Conservation (phyloP, 2,329 filamentous ascomycete species). For the Dothideomycetes sp. region DNA sequence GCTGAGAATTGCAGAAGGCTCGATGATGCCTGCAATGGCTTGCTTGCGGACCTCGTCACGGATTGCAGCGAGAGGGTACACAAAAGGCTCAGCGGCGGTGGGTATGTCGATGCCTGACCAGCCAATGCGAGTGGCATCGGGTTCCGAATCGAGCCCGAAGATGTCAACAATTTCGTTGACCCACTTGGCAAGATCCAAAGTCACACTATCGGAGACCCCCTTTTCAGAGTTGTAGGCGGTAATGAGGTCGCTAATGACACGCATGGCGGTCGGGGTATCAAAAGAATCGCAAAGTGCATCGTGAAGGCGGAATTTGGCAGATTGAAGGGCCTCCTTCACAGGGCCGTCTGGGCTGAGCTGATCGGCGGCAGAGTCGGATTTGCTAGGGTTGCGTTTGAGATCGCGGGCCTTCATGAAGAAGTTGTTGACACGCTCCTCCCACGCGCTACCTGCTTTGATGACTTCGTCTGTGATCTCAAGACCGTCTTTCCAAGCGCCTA, state of each 20-base stretch:
- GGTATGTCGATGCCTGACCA: conserved; percentile 58
- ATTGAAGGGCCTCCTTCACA: conserved; percentile 30
- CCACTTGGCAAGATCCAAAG: conserved; percentile 56
- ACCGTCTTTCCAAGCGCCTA: conserved; percentile 82
- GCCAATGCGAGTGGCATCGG: conserved; percentile 37
- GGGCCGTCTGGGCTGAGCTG: conserved; percentile 19
- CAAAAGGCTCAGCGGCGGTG: conserved; percentile 44
- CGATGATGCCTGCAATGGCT: conserved; percentile 40
- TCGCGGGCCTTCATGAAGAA: conserved; percentile 52
- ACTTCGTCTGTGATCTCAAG: conserved; percentile 84
- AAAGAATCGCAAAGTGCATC: conserved; percentile 72
- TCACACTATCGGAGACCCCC: conserved; percentile 34
- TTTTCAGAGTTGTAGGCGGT: conserved; percentile 58
- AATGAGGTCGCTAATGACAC: conserved; percentile 65
- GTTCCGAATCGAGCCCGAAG: conserved; percentile 63
- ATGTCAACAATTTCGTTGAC: conserved; percentile 75
- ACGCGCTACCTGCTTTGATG: conserved; percentile 59
- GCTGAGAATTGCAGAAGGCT: conserved; percentile 20
- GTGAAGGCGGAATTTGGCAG: conserved; percentile 47
- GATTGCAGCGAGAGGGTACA: conserved; percentile 48
- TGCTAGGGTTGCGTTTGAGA: conserved; percentile 20
- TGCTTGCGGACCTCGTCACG: conserved; percentile 47
- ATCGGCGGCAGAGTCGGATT: conserved; percentile 11
- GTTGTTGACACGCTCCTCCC: conserved; percentile 70
- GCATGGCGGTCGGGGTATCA: conserved; percentile 72